Percentiles rank a stretch among this genome's conserved stretches.
phyloP scores from a whole-genome alignment of 2,329 filamentous ascomycete genomes.

The Iodosphaeria phyllophila region DNA sequence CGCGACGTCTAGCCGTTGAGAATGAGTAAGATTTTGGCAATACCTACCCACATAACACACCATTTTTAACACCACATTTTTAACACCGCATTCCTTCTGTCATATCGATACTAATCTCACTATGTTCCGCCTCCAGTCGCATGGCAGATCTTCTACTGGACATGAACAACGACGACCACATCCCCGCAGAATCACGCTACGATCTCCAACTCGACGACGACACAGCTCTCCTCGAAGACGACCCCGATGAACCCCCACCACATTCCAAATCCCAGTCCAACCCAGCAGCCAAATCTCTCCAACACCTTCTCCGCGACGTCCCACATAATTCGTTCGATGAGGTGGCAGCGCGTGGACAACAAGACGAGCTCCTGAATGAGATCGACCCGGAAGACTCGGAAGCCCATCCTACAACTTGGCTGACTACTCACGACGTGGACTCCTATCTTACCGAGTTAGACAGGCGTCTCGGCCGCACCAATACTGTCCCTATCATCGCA shows the following conservation, averaged over 20 bases:
- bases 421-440: slow-evolving; percentile 52
- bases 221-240: slow-evolving; percentile 20
- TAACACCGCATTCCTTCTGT: slow-evolving; percentile 3
- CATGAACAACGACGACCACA: slow-evolving; percentile 67
- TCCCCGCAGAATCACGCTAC: slow-evolving; percentile 57
- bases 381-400: slow-evolving; percentile 30
- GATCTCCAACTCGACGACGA: slow-evolving; percentile 37
- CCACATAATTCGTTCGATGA: slow-evolving; percentile 31
- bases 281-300: slow-evolving; percentile 30
- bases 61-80: too few relatives aligned
- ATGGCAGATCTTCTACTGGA: slow-evolving; percentile 77
- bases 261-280: slow-evolving; percentile 16
- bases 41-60: neutral
- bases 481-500: slow-evolving; percentile 31
- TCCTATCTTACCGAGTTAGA: slow-evolving; percentile 55
- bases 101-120: slow-evolving; percentile 4
- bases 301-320: slow-evolving; percentile 29
- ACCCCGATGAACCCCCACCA: slow-evolving; percentile 20
- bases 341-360: slow-evolving; percentile 43
- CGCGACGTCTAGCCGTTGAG: slow-evolving; percentile 70
- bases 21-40: slow-evolving; percentile 77
- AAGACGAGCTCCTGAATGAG: slow-evolving; percentile 35
- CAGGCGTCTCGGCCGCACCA: slow-evolving; percentile 22
- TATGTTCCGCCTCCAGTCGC: slow-evolving; percentile 49
- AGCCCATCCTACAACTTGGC: slow-evolving; percentile 42